phyloP scores from a whole-genome alignment of 208 protist species.

The Leishmania mexicana region DNA sequence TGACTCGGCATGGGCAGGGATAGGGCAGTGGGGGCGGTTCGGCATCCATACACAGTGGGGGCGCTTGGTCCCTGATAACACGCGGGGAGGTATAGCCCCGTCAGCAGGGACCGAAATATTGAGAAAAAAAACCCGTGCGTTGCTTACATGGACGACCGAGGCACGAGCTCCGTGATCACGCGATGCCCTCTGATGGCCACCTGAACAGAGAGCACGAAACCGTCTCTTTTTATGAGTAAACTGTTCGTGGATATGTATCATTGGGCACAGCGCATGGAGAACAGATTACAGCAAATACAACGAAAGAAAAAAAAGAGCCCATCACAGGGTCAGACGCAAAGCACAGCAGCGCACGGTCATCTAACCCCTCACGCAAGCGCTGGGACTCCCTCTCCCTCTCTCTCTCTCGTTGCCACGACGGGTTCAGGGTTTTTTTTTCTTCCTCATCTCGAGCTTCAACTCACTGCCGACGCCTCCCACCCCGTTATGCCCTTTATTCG shows the following conservation, averaged over 20 bases:
- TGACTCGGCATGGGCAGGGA: neutral
- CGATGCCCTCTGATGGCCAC: neutral
- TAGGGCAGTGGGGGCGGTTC: neutral
- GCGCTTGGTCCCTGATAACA: neutral
- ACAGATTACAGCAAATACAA: neutral
- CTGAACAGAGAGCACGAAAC: neutral
- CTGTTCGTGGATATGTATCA: neutral
- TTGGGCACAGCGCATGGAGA: neutral
- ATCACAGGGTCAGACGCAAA: neutral
- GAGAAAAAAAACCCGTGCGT: too few relatives aligned
- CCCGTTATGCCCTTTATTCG: neutral
- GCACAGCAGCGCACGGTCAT: neutral
- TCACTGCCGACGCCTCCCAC: neutral
- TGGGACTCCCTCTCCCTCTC: too few relatives aligned
- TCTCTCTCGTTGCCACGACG: neutral
- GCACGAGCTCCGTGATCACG: neutral
- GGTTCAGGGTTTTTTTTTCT: neutral
- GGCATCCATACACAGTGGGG: neutral
- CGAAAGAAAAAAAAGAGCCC: neutral
- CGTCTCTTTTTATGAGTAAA: neutral
- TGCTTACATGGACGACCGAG: neutral
- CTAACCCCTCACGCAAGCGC: neutral
- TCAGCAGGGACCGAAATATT: neutral
- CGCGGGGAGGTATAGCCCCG: neutral
- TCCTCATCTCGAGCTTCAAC: neutral